Percentiles rank a stretch among this genome's conserved stretches.
phyloP scores from a whole-genome alignment of 306 rosid species.

The Pyrus bretschneideri region DNA sequence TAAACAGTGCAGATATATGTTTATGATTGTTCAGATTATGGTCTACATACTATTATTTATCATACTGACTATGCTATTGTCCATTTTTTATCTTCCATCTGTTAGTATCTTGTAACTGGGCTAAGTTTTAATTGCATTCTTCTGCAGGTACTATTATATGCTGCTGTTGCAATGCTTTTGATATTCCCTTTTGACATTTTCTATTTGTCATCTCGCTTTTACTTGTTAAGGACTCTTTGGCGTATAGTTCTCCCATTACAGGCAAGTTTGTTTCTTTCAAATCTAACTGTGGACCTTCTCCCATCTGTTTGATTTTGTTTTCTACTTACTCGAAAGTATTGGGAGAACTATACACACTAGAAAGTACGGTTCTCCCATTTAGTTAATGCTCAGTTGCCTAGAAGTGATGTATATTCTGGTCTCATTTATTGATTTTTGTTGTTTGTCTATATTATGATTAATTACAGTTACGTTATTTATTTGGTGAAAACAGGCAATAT shows the following conservation, averaged over 20 bases:
- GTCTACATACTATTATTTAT: not conserved
- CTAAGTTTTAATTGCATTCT: constrained; percentile 29
- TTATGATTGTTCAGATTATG: not conserved
- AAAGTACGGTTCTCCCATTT: not conserved
- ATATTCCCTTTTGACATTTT: constrained; percentile 93
- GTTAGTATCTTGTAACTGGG: constrained; percentile 16
- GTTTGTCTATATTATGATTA: constrained; percentile 15
- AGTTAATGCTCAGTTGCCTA: not conserved
- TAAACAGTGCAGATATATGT: not conserved
- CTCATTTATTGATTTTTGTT: constrained; percentile 9
- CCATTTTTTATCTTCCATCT: constrained; percentile 13
- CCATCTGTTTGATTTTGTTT: not conserved
- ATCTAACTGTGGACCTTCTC: not conserved
- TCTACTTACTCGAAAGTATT: not conserved
- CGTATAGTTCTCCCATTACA: constrained; percentile 86
- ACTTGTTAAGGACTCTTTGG: constrained; percentile 85
- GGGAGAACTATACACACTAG: too few relatives aligned
- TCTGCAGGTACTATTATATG: constrained; percentile 90
- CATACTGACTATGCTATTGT: constrained; percentile 6
- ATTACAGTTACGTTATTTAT: constrained; percentile 17
- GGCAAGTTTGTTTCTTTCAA: constrained; percentile 48
- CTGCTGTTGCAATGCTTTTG: constrained; percentile 67
- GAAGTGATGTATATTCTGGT: not conserved
- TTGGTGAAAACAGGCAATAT: constrained; percentile 68
- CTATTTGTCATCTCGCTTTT: constrained; percentile 83